Conservation (phyloP, 495 filamentous ascomycete species). For the Barbatosphaeria neglecta region DNA sequence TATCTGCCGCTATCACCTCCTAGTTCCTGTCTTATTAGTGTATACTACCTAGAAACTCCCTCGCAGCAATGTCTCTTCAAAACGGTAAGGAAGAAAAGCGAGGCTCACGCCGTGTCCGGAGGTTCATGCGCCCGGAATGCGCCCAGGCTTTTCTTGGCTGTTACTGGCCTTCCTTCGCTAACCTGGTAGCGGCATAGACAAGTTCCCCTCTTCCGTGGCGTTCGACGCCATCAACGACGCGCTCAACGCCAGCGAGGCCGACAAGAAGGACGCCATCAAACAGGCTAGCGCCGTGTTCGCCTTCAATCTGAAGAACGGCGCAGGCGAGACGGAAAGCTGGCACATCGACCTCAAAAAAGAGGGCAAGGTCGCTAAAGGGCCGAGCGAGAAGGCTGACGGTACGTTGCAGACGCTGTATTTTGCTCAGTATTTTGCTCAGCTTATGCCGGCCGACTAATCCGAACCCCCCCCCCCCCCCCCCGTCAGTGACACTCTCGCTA, state of each 20-base stretch:
- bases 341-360: conserved; percentile 90
- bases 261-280: conserved; percentile 79
- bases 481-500: conserved; percentile 66
- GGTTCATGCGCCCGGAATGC: too few relatives aligned
- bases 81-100: conserved; percentile 42
- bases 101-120: neutral
- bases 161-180: too few relatives aligned
- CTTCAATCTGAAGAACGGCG: conserved; percentile 82
- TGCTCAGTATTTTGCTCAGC: too few relatives aligned
- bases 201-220: conserved; percentile 80
- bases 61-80: conserved; percentile 65
- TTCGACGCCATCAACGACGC: conserved; percentile 80
- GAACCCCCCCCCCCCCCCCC: too few relatives aligned
- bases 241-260: conserved; percentile 55
- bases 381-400: conserved; percentile 74
- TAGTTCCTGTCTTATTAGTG: too few relatives aligned
- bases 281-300: conserved; percentile 78
- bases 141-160: too few relatives aligned
- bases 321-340: conserved; percentile 72
- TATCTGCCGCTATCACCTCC: too few relatives aligned
- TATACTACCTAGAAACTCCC: neutral
- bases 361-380: conserved; percentile 68
- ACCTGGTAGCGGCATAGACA: conserved; percentile 49
- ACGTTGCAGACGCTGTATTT: too few relatives aligned
- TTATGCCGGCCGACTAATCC: too few relatives aligned